A percentile compares a stretch with the other conserved stretches of the same genome.
phyloP scores from a whole-genome alignment of 305 asterid species.

The Rubia occidens region DNA sequence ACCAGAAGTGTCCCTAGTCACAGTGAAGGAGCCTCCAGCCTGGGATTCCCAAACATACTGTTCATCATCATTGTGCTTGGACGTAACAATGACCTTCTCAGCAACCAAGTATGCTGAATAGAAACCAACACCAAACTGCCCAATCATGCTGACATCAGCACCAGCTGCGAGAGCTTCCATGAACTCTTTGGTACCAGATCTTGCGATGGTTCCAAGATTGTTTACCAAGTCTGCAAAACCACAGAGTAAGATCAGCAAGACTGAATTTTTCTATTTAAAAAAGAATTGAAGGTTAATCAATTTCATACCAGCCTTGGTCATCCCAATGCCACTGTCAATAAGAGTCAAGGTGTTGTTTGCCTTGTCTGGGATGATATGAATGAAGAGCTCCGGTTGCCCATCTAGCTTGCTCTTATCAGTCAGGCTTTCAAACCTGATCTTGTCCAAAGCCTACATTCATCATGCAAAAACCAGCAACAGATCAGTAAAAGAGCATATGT shows the following conservation, averaged over 20 bases:
- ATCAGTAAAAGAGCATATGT: not conserved
- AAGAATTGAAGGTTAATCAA: no score
- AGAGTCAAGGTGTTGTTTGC: conserved; percentile 57
- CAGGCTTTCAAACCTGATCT: conserved; percentile 66
- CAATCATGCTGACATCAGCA: conserved; percentile 94
- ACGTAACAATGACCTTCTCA: conserved; percentile 64
- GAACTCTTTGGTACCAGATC: conserved; percentile 84
- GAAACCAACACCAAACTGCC: conserved; percentile 86
- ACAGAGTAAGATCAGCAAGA: not conserved
- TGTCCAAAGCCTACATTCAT: conserved; percentile 51
- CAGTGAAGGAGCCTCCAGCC: conserved; percentile 72
- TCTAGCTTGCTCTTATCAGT: conserved; percentile 83
- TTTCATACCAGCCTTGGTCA: conserved; percentile 73
- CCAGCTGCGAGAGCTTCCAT: conserved; percentile 91
- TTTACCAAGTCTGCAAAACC: conserved; percentile 59
- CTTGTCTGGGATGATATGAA: conserved; percentile 73
- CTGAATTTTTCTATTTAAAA: no score
- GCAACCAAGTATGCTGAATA: conserved; percentile 84
- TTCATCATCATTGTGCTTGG: conserved; percentile 79
- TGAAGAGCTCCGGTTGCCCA: conserved; percentile 70
- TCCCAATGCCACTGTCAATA: conserved; percentile 72
- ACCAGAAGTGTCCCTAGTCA: conserved; percentile 58
- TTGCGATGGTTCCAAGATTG: conserved; percentile 78
- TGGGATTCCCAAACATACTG: conserved; percentile 86
- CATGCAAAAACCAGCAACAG: not conserved